These are phyloP conservation scores for Chlorophyllum brunneum DNA, from an alignment of 768 basidiomycete species.

Conservation along the genomic window DNA sequence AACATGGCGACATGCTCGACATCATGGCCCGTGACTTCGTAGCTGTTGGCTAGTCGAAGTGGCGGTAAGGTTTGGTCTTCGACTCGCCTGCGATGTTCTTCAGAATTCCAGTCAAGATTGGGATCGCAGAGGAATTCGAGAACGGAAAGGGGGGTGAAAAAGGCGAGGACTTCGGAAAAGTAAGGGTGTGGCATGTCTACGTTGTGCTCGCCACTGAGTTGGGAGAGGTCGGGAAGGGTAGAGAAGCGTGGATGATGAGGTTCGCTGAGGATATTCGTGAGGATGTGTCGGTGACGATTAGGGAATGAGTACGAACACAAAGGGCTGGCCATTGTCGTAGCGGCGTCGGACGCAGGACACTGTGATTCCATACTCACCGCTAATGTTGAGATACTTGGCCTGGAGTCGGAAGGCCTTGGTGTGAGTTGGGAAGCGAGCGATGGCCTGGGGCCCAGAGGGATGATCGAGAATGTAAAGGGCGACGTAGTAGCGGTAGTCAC, in stretches of 20 bases:
- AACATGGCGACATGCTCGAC: conserved; percentile 29
- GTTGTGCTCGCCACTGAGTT: conserved; percentile 27
- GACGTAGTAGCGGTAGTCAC: conserved; percentile 43
- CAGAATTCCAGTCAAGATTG: conserved; percentile 31
- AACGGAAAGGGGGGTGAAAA: conserved; percentile 35
- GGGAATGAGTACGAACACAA: conserved; percentile 16
- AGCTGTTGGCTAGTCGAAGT: conserved; percentile 36
- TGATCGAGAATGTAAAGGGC: conserved; percentile 57
- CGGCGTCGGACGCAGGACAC: conserved; percentile 48
- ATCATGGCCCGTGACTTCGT: conserved; percentile 29
- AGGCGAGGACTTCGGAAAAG: conserved; percentile 40
- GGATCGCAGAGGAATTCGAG: conserved; percentile 35
- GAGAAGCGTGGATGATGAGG: not conserved
- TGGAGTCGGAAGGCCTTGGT: conserved; percentile 53
- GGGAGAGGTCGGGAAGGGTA: conserved; percentile 33
- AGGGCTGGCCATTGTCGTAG: conserved; percentile 23
- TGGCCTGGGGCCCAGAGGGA: conserved; percentile 35
- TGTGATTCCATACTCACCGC: conserved; percentile 44
- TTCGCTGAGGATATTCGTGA: not conserved
- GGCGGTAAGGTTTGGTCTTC: conserved; percentile 35
- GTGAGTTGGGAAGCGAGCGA: conserved; percentile 47
- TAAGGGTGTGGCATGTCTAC: conserved; percentile 42
- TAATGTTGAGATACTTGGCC: conserved; percentile 55
- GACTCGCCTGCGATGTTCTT: conserved; percentile 33
- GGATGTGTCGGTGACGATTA: not conserved